Percentiles rank a stretch among this genome's conserved stretches.
Evolutionary conservation across 345 rosid genomes (phyloP).

Genomic region (Eucalyptus viminalis): DNA sequence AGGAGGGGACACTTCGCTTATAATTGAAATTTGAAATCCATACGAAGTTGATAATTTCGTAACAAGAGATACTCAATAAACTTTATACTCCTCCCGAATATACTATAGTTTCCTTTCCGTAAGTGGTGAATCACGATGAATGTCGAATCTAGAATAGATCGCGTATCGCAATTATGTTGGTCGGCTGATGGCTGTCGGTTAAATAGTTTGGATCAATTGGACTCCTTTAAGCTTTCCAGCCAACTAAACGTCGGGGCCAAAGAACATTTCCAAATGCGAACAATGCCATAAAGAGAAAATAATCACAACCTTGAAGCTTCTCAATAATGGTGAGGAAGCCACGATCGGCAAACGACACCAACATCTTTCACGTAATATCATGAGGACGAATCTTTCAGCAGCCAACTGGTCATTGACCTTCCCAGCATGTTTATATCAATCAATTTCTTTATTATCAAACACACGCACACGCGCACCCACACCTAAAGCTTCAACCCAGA

Average conservation of each 20-base stretch:
- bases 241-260: not conserved
- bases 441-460: not conserved
- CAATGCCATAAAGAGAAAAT: too few relatives aligned
- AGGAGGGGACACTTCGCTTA: too few relatives aligned
- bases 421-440: not conserved
- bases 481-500: conserved; percentile 3
- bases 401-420: not conserved
- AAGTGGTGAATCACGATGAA: too few relatives aligned
- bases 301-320: too few relatives aligned
- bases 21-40: too few relatives aligned
- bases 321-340: not conserved
- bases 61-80: too few relatives aligned
- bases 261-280: too few relatives aligned
- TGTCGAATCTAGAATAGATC: too few relatives aligned
- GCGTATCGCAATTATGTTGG: not conserved
- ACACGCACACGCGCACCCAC: too few relatives aligned
- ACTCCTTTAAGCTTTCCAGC: not conserved
- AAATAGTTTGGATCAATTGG: not conserved
- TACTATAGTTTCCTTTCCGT: too few relatives aligned
- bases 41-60: too few relatives aligned
- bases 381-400: not conserved
- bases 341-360: not conserved
- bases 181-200: not conserved
- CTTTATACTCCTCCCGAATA: too few relatives aligned
- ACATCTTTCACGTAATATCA: not conserved